Conservation (phyloP, 2,329 filamentous ascomycete species). For the Parafenestella ontariensis region DNA sequence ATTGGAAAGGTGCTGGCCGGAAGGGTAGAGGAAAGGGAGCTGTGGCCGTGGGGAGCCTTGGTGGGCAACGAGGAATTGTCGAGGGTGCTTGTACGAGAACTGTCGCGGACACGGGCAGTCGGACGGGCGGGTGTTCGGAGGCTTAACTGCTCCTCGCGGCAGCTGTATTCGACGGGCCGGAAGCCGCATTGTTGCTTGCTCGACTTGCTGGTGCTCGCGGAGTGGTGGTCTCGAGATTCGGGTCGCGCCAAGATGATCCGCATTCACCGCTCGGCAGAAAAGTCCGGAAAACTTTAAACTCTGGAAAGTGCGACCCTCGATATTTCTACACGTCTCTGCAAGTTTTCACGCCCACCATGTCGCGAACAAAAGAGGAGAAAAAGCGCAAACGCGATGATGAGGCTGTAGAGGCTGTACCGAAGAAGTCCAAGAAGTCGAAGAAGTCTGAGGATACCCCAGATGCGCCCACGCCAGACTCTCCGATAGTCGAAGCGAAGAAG, state of each 20-base stretch:
- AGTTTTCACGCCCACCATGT: conserved; percentile 15
- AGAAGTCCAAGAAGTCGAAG: conserved; percentile 44
- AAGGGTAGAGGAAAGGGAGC: conserved; percentile 69
- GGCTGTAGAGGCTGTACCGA: conserved; percentile 28
- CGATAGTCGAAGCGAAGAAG: conserved; percentile 22
- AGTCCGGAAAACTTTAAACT: conserved; percentile 23
- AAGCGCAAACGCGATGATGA: conserved; percentile 46
- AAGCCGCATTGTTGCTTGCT: conserved; percentile 39
- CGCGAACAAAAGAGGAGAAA: conserved; percentile 36
- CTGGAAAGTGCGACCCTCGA: conserved; percentile 13
- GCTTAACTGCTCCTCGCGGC: conserved; percentile 27
- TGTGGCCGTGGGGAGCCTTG: conserved; percentile 62
- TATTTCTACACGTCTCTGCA: conserved; percentile 6
- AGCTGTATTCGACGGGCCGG: conserved; percentile 37
- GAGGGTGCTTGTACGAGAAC: conserved; percentile 65
- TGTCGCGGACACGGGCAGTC: conserved; percentile 51
- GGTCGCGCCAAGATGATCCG: conserved; percentile 23
- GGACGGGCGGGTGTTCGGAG: conserved; percentile 21
- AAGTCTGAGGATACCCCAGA: conserved; percentile 24
- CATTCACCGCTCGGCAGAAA: conserved; percentile 35
- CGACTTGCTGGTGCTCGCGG: conserved; percentile 9
- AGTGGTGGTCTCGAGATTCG: conserved; percentile 13
- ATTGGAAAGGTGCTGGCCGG: conserved; percentile 50
- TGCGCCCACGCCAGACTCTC: conserved; percentile 18
- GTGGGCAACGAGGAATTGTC: conserved; percentile 57